phyloP scores from a whole-genome alignment of 2,329 filamentous ascomycete species.

The Fusarium oligoseptatum region DNA sequence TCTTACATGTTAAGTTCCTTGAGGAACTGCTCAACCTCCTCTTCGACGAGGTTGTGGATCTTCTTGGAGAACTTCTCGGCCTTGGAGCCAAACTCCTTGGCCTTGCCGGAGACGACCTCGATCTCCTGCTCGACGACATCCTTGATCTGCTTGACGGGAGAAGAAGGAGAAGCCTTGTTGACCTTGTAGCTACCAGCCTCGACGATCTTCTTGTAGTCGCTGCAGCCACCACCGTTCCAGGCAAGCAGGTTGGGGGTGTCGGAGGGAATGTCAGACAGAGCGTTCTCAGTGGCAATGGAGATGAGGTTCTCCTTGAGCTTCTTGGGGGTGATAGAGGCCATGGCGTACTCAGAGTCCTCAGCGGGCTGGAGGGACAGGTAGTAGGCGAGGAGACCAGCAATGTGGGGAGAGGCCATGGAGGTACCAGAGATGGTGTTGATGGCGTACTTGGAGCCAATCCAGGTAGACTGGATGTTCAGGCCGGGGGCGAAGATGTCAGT shows the following conservation, averaged over 20 bases:
- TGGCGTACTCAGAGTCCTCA: constrained; percentile 89
- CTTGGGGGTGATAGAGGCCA: constrained; percentile 90
- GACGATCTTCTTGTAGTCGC: constrained; percentile 90
- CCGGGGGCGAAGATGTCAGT: constrained; percentile 99
- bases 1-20: constrained; percentile 62
- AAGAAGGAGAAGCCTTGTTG: constrained; percentile 57
- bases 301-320: constrained; percentile 94
- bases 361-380: constrained; percentile 95
- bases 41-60: constrained; percentile 72
- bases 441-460: constrained; percentile 96
- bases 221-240: constrained; percentile 97
- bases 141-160: constrained; percentile 70
- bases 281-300: constrained; percentile 81
- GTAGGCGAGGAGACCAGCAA: constrained; percentile 96
- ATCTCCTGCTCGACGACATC: constrained; percentile 72
- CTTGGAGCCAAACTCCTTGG: constrained; percentile 67
- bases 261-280: constrained; percentile 83
- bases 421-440: constrained; percentile 99
- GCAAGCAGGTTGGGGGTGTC: constrained; percentile 95
- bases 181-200: constrained; percentile 78
- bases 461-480: constrained; percentile 96
- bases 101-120: constrained; percentile 67
- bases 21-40: constrained; percentile 72
- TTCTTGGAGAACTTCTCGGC: constrained; percentile 73
- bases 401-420: constrained; percentile 98